Percentiles rank a stretch among this genome's conserved stretches.
Evolutionary conservation across 129 eudicot species (phyloP).

Genomic region (Smallanthus sonchifolius): DNA sequence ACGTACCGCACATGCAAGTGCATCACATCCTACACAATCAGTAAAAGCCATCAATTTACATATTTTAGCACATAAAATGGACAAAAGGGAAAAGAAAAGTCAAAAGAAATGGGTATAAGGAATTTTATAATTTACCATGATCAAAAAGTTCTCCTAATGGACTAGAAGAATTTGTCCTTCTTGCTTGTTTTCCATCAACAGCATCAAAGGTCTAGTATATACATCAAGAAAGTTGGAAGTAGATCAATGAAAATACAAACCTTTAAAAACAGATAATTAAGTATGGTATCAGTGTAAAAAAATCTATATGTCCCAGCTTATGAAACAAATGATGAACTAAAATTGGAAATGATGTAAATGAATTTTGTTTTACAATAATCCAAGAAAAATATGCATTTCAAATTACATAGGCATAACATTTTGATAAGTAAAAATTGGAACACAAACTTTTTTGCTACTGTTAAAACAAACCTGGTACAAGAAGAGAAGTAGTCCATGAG

Average conservation of each 20-base stretch:
- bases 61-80: constrained; percentile 10
- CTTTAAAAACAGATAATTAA: neutral
- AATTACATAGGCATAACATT: neutral
- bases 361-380: neutral
- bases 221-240: constrained; percentile 13
- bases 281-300: neutral
- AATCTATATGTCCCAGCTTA: neutral
- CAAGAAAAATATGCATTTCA: neutral
- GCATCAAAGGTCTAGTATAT: constrained; percentile 88
- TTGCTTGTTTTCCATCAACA: constrained; percentile 99
- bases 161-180: constrained; percentile 94
- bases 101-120: neutral
- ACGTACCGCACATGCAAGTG: constrained; percentile 94
- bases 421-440: neutral
- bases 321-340: neutral
- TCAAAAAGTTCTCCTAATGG: constrained; percentile 99
- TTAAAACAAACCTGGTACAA: constrained; percentile 72
- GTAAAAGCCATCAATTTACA: constrained; percentile 14
- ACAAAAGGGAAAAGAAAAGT: neutral
- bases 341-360: neutral
- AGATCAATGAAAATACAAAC: constrained; percentile 6
- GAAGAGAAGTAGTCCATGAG: constrained; percentile 91
- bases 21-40: constrained; percentile 82
- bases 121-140: constrained; percentile 48
- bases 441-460: neutral